Base-by-base conservation (phyloP, 2,329 filamentous ascomycete species). In the Ophioceras dolichostomum region DNA sequence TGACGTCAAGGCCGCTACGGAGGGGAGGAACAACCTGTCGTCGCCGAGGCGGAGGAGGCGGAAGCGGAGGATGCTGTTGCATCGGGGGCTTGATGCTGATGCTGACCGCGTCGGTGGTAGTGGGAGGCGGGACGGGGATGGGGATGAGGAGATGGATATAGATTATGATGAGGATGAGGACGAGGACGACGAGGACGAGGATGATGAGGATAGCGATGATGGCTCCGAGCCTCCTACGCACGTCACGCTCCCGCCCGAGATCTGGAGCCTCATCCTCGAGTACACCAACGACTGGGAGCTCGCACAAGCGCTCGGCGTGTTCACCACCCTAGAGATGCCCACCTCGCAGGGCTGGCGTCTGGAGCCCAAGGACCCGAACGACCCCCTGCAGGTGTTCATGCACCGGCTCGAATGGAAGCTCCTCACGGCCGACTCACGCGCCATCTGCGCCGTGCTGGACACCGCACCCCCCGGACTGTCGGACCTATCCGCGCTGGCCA, bases 241-340 rank as follows among this genome's bases (percentile, higher is more conserved):
- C 32, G 51, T 53, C 27, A 64, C 64, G 30, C 64, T 96, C 1
- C 89, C 89, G 0, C 76, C 83, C 0, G 89, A 96, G 58, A 71
- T 95, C 28, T 94, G 88, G 86, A 81, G 81, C 22, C 81, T 89
- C 40, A 82, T 96, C 34, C 76, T 95, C 31, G 83, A 93, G 45
- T 76, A 80, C 43, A 75, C 87, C 1, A 77, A 77, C 31, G 89
- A 96, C 55, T 96, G 89, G 89, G 89, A 95, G 58, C 67, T 93
- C 16, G 83, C 89, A 9, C 79, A 79, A 45, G 80, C 83, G 1
- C 65, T 95, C 5, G 79, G 83, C 39, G 73, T 95, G 32, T 89
- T 83, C 51, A 86, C 86, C 2, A 86, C 74, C 39, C 64, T 94
- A 5, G 70, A 76, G 1, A 74, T 79, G 42, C 87, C 89, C 1